Evolutionary conservation across 768 basidiomycete species (phyloP), one percentile per base, ranked within the genome.

Genomic region (Tylopilus intermedius): DNA sequence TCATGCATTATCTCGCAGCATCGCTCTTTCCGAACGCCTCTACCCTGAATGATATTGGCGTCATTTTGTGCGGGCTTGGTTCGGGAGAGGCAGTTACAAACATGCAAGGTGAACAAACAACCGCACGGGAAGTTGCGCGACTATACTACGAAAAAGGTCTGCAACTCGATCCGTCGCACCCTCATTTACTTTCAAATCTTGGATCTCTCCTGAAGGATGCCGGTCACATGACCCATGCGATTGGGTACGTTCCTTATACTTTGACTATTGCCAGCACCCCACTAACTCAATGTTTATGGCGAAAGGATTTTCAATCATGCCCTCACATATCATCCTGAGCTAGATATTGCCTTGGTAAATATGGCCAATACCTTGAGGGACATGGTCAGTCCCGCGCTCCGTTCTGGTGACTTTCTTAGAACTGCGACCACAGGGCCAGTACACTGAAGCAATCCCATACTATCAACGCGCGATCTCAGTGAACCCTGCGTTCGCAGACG

Each of bases 321-420:
- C 2, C 57, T 78, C 14, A 48, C 67, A 37, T 56, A 57, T 38
- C 74, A 78, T 47, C 77, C 77, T 5, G 72, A 75, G 55, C 74
- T 78, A 32, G 79, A 78, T 40, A 74, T 79, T 51, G 78, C 78
- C 3, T 66, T 79, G 9, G 76, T 77, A 14, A 79, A 79, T 50
- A 68, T 79, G 62, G 78, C 73, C 15, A 79, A 78, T 61, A 76
- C 76, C 0, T 60, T 79, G 58, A 79, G 78, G 58, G 78, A 79
- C 56, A 63, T 62, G 50, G 78, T 79, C 33, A 40, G 72, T 49
- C 30, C 22, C 18, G 4, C 32, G 5, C 9, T 38, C 40, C 15
- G 10, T 56, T 37, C 27, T 42, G 2, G 15, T 21, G 15, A 29
- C 45, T 7, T 24, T 32, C 40, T 39, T 9, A 10, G 10, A 22